Conservation (phyloP, 495 filamentous ascomycete genomes). For the Elaphomyces granulatus region DNA sequence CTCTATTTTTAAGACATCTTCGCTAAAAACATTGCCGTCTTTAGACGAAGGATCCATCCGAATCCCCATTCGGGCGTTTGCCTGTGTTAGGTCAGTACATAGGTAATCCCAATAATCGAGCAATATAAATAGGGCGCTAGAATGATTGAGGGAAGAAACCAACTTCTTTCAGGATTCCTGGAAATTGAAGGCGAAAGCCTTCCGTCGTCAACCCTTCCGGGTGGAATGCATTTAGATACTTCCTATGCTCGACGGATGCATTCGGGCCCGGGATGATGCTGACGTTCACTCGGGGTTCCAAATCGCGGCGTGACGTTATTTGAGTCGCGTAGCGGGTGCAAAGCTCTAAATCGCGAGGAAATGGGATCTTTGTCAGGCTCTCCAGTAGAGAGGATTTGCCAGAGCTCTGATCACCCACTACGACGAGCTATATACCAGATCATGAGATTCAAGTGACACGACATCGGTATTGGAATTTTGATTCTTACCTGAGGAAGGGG, state of each 20-base stretch:
- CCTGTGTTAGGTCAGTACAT: no score
- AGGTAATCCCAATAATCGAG: no score
- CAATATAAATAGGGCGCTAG: no score
- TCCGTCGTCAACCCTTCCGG: neutral
- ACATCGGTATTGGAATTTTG: neutral
- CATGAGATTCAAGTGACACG: neutral
- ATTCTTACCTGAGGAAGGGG: slow-evolving; percentile 1
- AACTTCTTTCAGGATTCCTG: neutral
- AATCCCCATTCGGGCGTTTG: slow-evolving; percentile 4
- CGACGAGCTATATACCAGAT: slow-evolving; percentile 31
- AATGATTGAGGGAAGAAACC: no score
- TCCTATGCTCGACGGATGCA: neutral
- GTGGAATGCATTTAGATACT: neutral
- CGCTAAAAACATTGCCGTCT: slow-evolving; percentile 26
- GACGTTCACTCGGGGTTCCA: neutral
- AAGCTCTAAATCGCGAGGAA: slow-evolving; percentile 26
- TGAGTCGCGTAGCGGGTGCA: slow-evolving; percentile 35
- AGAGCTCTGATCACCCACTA: slow-evolving; percentile 29
- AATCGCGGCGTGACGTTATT: slow-evolving; percentile 12
- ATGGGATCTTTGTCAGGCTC: slow-evolving; percentile 26
- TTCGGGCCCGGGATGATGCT: slow-evolving; percentile 1
- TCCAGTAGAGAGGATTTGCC: slow-evolving; percentile 34
- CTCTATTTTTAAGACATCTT: slow-evolving; percentile 49
- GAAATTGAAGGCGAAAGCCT: neutral
- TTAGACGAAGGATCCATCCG: slow-evolving; percentile 2